Evolutionary conservation across 2,329 filamentous ascomycete species (phyloP), one percentile per base, ranked within the genome.

Genomic region (Paraphaeosphaeria sporulosa): DNA sequence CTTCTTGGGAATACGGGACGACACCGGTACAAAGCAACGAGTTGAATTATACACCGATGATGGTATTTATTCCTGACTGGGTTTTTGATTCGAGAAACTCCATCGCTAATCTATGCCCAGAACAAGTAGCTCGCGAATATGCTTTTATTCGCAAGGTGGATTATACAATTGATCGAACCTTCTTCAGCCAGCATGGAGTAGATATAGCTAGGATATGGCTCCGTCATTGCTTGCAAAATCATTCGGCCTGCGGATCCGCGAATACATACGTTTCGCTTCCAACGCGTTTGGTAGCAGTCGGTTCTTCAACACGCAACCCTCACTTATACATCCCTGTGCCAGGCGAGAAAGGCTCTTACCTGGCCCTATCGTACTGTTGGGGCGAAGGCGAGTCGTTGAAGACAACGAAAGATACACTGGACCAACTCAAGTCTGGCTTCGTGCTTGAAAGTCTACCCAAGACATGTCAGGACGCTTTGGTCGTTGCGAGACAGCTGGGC

Each of bases 281-380:
- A 7, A 61, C 59, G 17, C 55, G 59, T 27, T 7, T 58, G 13
- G 49, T 61, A 8, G 55, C 54, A 17, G 59, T 61, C 3, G 59
- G 59, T 12, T 50, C 43, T 17, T 13, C 50, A 10, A 47, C 42
- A 30, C 34, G 49, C 23, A 21, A 59, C 17, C 58, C 58, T 8
- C 34, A 43, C 15, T n/a, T 61, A 9, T 59, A 59, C 32, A 30
- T n/a, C 30, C 15, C 50, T 7, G 38, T n/a, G 12, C 25, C 55
- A 13, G 42, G 42, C 17, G 54, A 58, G 27, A 27, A 13, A 1
- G 54, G 47, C 3, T 15, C 21, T n/a, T 60, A 57, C 21, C 21
- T 38, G 17, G 27, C 55, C 5, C 49, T 63, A 15, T 47, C 27
- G 9, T 60, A 64, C 30, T 64, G 62, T 34, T 64, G 62, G 62